Evolutionary conservation across 1,284 basidiomycete species (phyloP), one percentile per base, ranked within the genome.

Genomic region (Ceratobasidium sp.): DNA sequence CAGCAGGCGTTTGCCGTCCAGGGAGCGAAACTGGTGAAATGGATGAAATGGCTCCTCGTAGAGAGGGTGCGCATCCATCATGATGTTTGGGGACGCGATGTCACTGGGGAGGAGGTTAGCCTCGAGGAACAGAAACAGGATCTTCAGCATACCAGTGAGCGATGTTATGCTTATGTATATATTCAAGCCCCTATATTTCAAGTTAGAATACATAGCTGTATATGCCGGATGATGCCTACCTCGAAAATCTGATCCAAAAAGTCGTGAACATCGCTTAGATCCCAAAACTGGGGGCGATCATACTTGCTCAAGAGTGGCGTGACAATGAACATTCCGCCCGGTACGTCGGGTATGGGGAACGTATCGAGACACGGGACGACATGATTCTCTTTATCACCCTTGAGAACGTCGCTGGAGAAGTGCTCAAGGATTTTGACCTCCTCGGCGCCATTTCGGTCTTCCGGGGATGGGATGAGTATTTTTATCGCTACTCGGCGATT

Each of bases 181-280:
- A 71, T n/a, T 56, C 42, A n/a, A 71, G 56, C 28, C 69, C 69
- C 69, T 71, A n/a, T 1, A 33, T 1, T n/a, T 10, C 17, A 33
- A 7, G 38, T 42, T 42, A 42, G 20, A 4, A 42, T 20, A n/a
- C 3, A 40, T 62, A 9, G 3, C 38, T 42, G 33, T 20, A 40
- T 12, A 4, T 38, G 15, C 44, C 38, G 38, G n/a, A 26, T 7
- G 5, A 7, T 6, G 38, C 71, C 12, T n/a, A 65, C 71, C 59
- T 75, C 71, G 62, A 75, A 75, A n/a, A 75, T 52, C 52, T 75
- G 71, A 3, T 75, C 59, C 23, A 75, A 17, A 40, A 75, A 75
- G 52, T 75, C 71, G 20, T 65, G 62, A 10, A 75, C 46, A 15
- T 75, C 71, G 26, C 71, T 42, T 4, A 75, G 61, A 56, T 75